Percentiles rank a stretch among this genome's conserved stretches.
Evolutionary conservation across 106 monocot genomes (phyloP).

Genomic region (Dioscorea dumetorum): DNA sequence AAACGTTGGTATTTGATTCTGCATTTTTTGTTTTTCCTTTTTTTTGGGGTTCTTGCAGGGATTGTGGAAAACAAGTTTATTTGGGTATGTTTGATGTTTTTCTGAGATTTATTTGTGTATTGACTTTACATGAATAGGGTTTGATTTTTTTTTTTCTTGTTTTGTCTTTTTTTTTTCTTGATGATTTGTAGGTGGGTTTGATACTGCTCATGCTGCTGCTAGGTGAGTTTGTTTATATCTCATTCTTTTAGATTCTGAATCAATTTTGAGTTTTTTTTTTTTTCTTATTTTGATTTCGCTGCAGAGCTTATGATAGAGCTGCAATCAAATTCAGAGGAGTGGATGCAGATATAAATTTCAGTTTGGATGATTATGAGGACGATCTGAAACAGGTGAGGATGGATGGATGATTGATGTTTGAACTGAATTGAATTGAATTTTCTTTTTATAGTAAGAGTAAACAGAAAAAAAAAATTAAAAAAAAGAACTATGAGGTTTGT

Average conservation of each 20-base stretch:
- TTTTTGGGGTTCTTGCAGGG: conserved; percentile 32
- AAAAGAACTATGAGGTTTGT: too few species aligned
- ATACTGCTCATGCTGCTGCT: conserved; percentile 76
- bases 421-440: background rate
- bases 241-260: background rate
- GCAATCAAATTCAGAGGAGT: conserved; percentile 59
- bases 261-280: background rate
- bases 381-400: conserved; percentile 49
- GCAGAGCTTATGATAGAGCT: conserved; percentile 54
- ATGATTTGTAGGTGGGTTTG: conserved; percentile 63
- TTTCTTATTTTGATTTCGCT: background rate
- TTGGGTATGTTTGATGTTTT: conserved; percentile 31
- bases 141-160: too few species aligned
- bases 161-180: background rate
- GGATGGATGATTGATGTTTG: background rate
- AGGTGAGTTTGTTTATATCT: conserved; percentile 16
- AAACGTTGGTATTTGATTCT: background rate
- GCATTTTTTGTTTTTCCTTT: background rate
- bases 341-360: conserved; percentile 63
- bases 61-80: conserved; percentile 87
- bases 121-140: background rate
- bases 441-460: too few species aligned
- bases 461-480: too few species aligned
- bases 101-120: background rate
- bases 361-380: conserved; percentile 46